Evolutionary conservation across 2,329 filamentous ascomycete genomes (phyloP), one percentile per base, ranked within the genome.

Genomic region (Fusarium nygamai): DNA sequence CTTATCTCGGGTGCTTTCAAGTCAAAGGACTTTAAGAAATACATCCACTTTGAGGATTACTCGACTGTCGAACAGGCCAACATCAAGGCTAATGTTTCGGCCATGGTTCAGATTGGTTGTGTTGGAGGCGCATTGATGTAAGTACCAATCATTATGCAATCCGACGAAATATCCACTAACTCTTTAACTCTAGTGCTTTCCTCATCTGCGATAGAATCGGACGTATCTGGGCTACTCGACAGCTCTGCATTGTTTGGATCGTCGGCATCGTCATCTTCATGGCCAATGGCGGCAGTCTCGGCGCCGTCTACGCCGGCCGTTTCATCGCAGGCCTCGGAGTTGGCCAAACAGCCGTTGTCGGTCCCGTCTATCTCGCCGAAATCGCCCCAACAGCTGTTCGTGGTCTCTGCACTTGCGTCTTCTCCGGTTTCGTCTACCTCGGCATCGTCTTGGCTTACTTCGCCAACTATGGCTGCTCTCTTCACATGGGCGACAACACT

Each of bases 401-500:
- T 19, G 72, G 72, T n/a, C 62, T 74, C 27, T 69, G 72, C 51
- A 74, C 71, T 24, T 61, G 69, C 1, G 72, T 71, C 47, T 74
- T 74, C 41, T 74, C 69, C 24, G 64, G 72, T 9, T 51, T 59
- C 19, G 72, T 74, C 38, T 62, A 71, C 12, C 46, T 71, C 5
- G 72, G 60, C 8, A 73, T 72, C 20, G 67, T 67, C 2, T 16
- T 74, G n/a, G 72, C 71, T 0, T 53, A 74, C 57, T 74, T 74
- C 9, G 68, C 50, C 16, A 71, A 74, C n/a, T 74, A 74, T 9
- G 67, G 71, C 8, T 73, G 67, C 47, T 68, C 58, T 17, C 46
- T 44, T 8, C 71, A 74, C 29, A 74, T 74, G 34, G 48, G 56
- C 3, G 44, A 66, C 8, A 24, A 51, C 8, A 67, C 57, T 8